Conservation (phyloP, 495 filamentous ascomycete species). For the Trichocladium antarcticum region DNA sequence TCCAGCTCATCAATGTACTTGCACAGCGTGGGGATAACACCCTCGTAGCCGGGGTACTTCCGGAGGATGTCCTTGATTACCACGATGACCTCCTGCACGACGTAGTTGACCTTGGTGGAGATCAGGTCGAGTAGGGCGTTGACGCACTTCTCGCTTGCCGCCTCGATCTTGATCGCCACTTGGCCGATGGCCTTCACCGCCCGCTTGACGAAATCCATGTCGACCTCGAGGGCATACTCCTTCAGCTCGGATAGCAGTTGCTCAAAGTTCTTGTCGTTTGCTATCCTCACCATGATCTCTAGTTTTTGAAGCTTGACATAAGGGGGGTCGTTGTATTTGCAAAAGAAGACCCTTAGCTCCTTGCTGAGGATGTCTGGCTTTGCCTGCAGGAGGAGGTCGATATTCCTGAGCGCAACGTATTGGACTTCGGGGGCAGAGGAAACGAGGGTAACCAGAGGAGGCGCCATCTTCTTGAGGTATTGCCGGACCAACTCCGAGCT, state of each 20-base stretch:
- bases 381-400: constrained; percentile 88
- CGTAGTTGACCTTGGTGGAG: constrained; percentile 95
- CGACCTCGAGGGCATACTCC: constrained; percentile 94
- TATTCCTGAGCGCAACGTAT: constrained; percentile 92
- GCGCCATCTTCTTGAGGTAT: constrained; percentile 97
- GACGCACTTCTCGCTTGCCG: constrained; percentile 85
- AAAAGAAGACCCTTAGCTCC: constrained; percentile 96
- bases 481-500: constrained; percentile 62
- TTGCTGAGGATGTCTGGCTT: constrained; percentile 94
- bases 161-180: constrained; percentile 95
- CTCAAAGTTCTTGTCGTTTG: constrained; percentile 92
- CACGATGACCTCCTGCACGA: constrained; percentile 94
- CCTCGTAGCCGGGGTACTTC: constrained; percentile 95
- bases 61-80: constrained; percentile 98
- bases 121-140: constrained; percentile 89
- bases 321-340: constrained; percentile 98
- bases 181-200: constrained; percentile 94
- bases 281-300: constrained; percentile 98
- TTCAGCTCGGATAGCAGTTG: constrained; percentile 89
- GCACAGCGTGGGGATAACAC: constrained; percentile 92
- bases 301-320: constrained; percentile 97
- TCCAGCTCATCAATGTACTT: constrained; percentile 95
- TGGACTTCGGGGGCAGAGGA: constrained; percentile 95
- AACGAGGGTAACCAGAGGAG: constrained; percentile 87
- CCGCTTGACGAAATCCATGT: constrained; percentile 96